phyloP scores from a whole-genome alignment of 306 rosid genomes.

The Trifolium pratense region DNA sequence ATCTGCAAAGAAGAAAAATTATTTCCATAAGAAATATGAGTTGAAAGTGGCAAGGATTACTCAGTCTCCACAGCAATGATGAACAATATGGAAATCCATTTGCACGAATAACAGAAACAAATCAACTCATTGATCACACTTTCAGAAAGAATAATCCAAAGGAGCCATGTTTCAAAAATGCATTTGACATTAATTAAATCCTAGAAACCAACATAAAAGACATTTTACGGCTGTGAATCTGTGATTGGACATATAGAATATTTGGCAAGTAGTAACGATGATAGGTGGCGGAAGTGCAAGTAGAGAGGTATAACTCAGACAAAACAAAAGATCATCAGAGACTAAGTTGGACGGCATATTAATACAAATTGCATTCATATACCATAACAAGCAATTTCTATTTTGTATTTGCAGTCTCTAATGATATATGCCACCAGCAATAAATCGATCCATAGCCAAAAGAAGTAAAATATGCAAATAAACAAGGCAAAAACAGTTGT shows the following conservation, averaged over 20 bases:
- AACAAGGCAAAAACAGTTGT: slow-evolving; percentile 8
- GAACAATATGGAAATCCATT: slow-evolving; percentile 34
- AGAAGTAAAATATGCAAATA: slow-evolving; percentile 23
- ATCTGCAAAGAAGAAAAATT: slow-evolving; percentile 57
- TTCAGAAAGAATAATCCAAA: slow-evolving; percentile 18
- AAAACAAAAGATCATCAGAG: slow-evolving; percentile 17
- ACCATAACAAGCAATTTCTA: slow-evolving; percentile 27
- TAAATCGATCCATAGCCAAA: slow-evolving; percentile 33
- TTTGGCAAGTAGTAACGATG: not conserved
- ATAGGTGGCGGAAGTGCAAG: slow-evolving; percentile 16
- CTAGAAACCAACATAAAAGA: slow-evolving; percentile 31
- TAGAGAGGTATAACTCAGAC: slow-evolving; percentile 17
- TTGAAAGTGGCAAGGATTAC: slow-evolving; percentile 9
- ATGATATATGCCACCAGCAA: slow-evolving; percentile 24
- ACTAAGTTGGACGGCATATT: slow-evolving; percentile 29
- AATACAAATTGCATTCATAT: slow-evolving; percentile 25
- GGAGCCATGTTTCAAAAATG: slow-evolving; percentile 24
- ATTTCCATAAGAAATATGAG: slow-evolving; percentile 31
- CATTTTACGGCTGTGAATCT: slow-evolving; percentile 10
- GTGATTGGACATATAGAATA: slow-evolving; percentile 27
- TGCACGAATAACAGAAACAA: slow-evolving; percentile 26
- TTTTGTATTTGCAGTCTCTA: slow-evolving; percentile 28
- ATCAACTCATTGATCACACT: slow-evolving; percentile 25
- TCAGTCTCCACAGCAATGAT: slow-evolving; percentile 32
- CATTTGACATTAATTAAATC: slow-evolving; percentile 30